Evolutionary conservation across 2,329 filamentous ascomycete genomes (phyloP).

Genomic region (Phyllosticta citrichinensis): DNA sequence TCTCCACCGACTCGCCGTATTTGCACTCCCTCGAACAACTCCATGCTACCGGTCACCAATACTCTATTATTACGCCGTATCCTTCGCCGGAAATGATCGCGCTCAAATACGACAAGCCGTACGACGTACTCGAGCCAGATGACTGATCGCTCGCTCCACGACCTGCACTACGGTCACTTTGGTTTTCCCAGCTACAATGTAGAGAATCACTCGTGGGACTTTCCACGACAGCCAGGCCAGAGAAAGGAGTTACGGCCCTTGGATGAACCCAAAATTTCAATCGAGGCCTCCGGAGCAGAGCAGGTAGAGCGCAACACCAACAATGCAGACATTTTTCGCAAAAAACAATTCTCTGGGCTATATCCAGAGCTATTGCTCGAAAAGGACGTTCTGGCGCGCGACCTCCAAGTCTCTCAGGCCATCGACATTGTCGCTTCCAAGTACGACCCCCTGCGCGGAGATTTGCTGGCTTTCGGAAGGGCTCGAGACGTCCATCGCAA

Average conservation of each 20-base stretch:
- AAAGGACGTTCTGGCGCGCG: constrained; percentile 16
- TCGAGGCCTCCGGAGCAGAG: neutral
- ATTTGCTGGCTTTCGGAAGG: constrained; percentile 49
- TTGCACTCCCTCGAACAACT: neutral
- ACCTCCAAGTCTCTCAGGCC: constrained; percentile 21
- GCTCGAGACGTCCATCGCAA: constrained; percentile 34
- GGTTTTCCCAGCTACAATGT: constrained; percentile 41
- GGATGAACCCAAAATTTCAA: neutral
- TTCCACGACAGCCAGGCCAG: constrained; percentile 25
- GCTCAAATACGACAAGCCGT: neutral
- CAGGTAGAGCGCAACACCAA: constrained; percentile 10
- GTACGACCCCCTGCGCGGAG: constrained; percentile 32
- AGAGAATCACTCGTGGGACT: constrained; percentile 40
- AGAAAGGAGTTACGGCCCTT: constrained; percentile 16
- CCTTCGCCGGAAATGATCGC: neutral
- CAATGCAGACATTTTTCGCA: neutral
- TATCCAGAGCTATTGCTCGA: constrained; percentile 21
- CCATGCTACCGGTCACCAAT: neutral
- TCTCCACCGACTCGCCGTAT: neutral
- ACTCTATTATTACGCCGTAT: neutral
- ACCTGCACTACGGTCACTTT: constrained; percentile 45
- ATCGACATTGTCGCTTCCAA: constrained; percentile 20
- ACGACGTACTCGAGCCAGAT: constrained; percentile 38
- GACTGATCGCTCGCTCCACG: constrained; percentile 42
- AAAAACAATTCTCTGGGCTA: constrained; percentile 12